A percentile compares a stretch with the other conserved stretches of the same genome.
Evolutionary conservation across 768 basidiomycete species (phyloP).

Genomic region (Coprinopsis marcescibilis): DNA sequence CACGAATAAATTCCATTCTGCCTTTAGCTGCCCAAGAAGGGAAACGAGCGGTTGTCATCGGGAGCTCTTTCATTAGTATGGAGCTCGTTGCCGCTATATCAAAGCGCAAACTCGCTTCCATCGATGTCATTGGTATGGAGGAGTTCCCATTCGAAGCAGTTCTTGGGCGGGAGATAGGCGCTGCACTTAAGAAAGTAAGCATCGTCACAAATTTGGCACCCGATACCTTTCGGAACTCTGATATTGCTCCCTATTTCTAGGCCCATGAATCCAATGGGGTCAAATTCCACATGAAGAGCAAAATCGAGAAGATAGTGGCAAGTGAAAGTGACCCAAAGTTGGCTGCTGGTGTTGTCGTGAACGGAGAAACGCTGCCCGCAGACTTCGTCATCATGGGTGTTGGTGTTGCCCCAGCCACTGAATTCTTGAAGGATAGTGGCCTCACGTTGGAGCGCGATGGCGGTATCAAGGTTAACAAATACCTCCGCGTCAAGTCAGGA

Average conservation of each 20-base stretch:
- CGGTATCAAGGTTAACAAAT: conserved; percentile 72
- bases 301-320: conserved; percentile 63
- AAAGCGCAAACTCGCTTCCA: conserved; percentile 70
- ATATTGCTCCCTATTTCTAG: conserved; percentile 27
- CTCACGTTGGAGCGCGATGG: conserved; percentile 70
- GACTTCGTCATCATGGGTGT: conserved; percentile 84
- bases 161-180: conserved; percentile 76
- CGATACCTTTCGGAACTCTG: not conserved
- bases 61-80: conserved; percentile 90
- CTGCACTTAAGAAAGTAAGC: conserved; percentile 65
- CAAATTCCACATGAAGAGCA: conserved; percentile 74
- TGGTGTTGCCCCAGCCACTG: conserved; percentile 79
- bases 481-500: conserved; percentile 49
- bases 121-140: conserved; percentile 83
- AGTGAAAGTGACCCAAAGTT: conserved; percentile 43
- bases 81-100: conserved; percentile 76
- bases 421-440: conserved; percentile 68
- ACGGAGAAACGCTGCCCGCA: conserved; percentile 57
- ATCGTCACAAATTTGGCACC: not conserved
- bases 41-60: conserved; percentile 75
- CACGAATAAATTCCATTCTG: not conserved
- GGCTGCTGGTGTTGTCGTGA: conserved; percentile 63
- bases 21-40: conserved; percentile 58
- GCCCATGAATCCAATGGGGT: conserved; percentile 79
- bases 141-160: conserved; percentile 75